A percentile compares a stretch with the other conserved stretches of the same genome.
Evolutionary conservation across 1,139 yeast species (phyloP).

Genomic region (Kodamaea plutei): DNA sequence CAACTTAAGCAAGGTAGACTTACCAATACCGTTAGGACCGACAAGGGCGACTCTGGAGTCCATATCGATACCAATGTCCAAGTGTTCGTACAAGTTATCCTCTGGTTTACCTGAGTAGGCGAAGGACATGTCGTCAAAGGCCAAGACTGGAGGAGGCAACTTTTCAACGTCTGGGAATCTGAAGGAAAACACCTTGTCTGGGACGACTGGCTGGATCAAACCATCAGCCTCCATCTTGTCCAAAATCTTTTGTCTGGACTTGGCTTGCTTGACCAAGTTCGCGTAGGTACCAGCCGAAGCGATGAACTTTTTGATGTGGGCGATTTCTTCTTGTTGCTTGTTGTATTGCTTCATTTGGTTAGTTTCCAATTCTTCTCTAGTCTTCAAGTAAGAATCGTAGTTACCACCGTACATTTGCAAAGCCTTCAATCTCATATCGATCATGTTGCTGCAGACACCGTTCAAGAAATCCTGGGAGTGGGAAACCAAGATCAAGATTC

Average conservation of each 20-base stretch:
- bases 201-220: constrained; percentile 86
- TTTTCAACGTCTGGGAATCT: constrained; percentile 94
- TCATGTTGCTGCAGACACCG: constrained; percentile 97
- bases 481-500: constrained; percentile 89
- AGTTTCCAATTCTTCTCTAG: constrained; percentile 89
- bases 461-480: constrained; percentile 99
- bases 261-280: constrained; percentile 96
- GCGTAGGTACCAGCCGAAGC: constrained; percentile 99
- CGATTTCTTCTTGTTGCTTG: constrained; percentile 98
- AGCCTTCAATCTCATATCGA: constrained; percentile 85
- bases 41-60: constrained; percentile 97
- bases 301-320: constrained; percentile 95
- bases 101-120: constrained; percentile 85
- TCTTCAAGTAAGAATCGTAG: constrained; percentile 94
- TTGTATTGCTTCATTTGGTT: constrained; percentile 97
- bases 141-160: constrained; percentile 97
- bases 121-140: constrained; percentile 92
- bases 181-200: constrained; percentile 90
- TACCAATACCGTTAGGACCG: constrained; percentile 99
- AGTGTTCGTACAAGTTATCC: constrained; percentile 82
- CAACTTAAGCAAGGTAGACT: constrained; percentile 89
- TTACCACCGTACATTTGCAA: constrained; percentile 91
- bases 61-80: constrained; percentile 98
- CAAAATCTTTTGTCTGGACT: constrained; percentile 97
- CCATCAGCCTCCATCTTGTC: constrained; percentile 99